phyloP scores from a whole-genome alignment of 352 stramenopile genomes.

The Pythium aristosporum region DNA sequence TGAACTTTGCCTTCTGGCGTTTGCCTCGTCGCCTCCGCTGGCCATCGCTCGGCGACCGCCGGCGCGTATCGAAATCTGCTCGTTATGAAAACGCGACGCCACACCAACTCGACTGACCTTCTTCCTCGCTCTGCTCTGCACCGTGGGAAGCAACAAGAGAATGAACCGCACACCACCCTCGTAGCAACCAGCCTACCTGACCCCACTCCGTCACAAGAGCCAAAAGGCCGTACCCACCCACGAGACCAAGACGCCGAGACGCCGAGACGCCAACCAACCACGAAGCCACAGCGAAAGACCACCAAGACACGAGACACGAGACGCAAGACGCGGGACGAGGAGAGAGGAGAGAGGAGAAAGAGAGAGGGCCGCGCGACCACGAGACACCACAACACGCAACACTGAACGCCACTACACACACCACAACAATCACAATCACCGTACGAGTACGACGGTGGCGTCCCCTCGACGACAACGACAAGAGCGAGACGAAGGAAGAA shows the following conservation, averaged over 20 bases:
- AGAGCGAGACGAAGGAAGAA: background rate
- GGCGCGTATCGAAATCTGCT: too few species aligned
- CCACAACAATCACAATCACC: too few species aligned
- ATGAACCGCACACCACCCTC: background rate
- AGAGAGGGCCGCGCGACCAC: background rate
- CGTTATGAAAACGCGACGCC: background rate
- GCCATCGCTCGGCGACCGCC: too few species aligned
- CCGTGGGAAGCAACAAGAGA: background rate
- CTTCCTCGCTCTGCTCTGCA: background rate
- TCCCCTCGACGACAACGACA: background rate
- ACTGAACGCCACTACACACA: background rate
- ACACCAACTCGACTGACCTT: constrained; percentile 3
- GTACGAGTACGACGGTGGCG: background rate
- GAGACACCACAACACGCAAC: background rate
- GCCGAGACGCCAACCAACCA: background rate
- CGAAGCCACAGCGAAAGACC: background rate
- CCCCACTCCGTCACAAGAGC: background rate
- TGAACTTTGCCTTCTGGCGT: too few species aligned
- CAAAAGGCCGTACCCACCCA: constrained; percentile 1
- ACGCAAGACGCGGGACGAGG: too few species aligned
- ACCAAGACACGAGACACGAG: background rate
- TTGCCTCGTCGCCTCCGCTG: too few species aligned
- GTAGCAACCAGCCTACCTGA: background rate
- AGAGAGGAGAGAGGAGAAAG: background rate
- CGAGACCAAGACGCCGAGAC: background rate